Evolutionary conservation across 2,329 filamentous ascomycete species (phyloP), one percentile per base, ranked within the genome.

Genomic region (Aspergillus felis): DNA sequence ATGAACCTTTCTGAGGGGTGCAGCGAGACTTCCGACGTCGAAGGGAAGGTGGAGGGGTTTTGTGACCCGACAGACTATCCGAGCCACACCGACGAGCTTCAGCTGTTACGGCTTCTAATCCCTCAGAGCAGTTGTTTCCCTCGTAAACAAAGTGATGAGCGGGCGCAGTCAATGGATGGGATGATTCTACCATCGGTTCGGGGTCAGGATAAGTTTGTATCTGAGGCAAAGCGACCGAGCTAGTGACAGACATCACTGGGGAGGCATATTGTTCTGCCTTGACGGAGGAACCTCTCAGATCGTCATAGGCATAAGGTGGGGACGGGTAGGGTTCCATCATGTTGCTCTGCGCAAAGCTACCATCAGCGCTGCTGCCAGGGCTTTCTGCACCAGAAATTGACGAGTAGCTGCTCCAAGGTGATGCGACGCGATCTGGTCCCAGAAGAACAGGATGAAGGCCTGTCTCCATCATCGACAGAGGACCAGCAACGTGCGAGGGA

Each of bases 301-400:
- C 65, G 14, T 69, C 63, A 29, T 63, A 59, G 41, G 52, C 57
- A 50, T 56, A 59, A 29, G 58, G 46, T 22, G 66, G 61, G 4
- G 64, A 66, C 44, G 62, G 55, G 50, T 64, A 63, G 49, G 61
- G 63, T 50, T 56, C 61, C 51, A 65, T 57, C 28, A 35, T 47
- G 54, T 48, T 51, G 44, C 51, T 8, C 56, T 51, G 22, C 24
- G 24, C 44, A 47, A 59, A 14, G 54, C 62, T 64, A 27, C 58
- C 59, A 9, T 53, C 55, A 46, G 51, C 56, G 46, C 54, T 64
- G 53, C 65, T 67, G 17, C 55, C 61, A 12, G 64, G 62, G 29
- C 65, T 70, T 46, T 70, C 69, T 14, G 64, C 57, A 14, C 63
- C 68, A 4, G 70, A 63, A 6, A 60, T 60, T 2, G 63, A 65